Base-by-base conservation (phyloP, 345 rosid species). In the Gossypium anomalum region DNA sequence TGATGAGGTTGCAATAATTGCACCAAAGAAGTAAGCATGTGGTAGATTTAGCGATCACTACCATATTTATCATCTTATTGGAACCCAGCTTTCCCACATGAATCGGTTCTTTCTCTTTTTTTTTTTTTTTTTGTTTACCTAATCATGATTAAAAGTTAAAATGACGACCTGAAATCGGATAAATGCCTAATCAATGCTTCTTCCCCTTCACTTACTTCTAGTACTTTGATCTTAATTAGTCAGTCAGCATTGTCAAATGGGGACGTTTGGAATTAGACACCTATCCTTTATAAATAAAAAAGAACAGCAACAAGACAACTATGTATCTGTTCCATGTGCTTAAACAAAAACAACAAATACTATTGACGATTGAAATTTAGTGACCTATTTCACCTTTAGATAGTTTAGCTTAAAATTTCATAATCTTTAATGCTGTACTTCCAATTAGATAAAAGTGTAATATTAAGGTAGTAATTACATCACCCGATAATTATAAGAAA, bases 241-340 rank as follows among this genome's bases (percentile, higher is more conserved):
- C 14, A 48, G 51, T 48, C 51, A 48, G 51, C 13, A 3, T 48
- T 48, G 3, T 12, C 13, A 48, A 47, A 47, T 9, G 51, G 51
- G 29, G 29, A 27, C 29, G 29, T 27, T 27, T 27, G 29, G 29
- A 27, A 27, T 27, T 27, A 27, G 29, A 27, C 29, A 27, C 29
- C 0, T 27, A 29, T 29, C 38, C 38, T 29, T 29, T 29, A 29
- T 29, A 29, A 3, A 29, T 29, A 4, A 29, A 29, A 29, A 29
- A 29, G 6, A 29, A 29, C 38, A 29, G 51, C 51, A 48, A 48
- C 51, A 11, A 48, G 51, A 48, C 51, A 15, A 5, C 66, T 0
- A 45, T n/a, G 12, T 25, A 71, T 77, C 2, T 38, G 79, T 75
- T 77, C 66, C 80, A 83, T 80, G 83, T 78, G 83, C 68, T 48